Base-by-base conservation (phyloP, 345 rosid species). In the Sonneratia caseolaris region DNA sequence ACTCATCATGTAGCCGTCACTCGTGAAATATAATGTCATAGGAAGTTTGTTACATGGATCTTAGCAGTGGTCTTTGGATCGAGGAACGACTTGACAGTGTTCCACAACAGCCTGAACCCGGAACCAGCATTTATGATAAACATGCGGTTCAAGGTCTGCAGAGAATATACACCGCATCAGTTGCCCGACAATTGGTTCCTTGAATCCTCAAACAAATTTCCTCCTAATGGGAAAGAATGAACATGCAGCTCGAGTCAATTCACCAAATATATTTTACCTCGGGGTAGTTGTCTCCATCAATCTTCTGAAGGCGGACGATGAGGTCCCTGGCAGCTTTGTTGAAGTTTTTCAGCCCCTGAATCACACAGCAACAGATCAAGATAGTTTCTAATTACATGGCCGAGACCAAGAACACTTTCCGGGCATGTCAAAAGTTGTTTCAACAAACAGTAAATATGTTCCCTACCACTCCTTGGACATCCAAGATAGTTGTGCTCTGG, bases 391-490 rank as follows among this genome's bases (percentile, higher is more conserved):
- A 47, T 4, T 9, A 47, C 51, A 47, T 27, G 32, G 32, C 32
- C 32, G 32, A 27, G 43, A 40, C 43, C 45, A 42, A 42, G 45
- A 47, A 27, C 32, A 27, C 32, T 27, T 47, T 47, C 51, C 51
- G 7, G 43, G 9, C 43, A 40, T 40, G 7, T 8, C 9, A 47
- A 47, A 9, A 47, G 51, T 9, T 47, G 13, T 13, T 13, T 47
- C 51, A 4, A 4, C 9, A 10, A 9, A 47, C 51, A 47, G 51
- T 9, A 42, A 42, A 42, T 5, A 42, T 47, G 51, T 13, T 47
- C 15, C 85, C 79, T 66, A 82, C 85, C 85, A 78, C 83, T 77
- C 65, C 16, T 24, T 57, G 65, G 16, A 71, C 64, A 57, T 57
- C 73, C 53, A 37, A 21, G 19, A 71, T 55, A 11, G 66, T 71